phyloP scores from a whole-genome alignment of 2,329 filamentous ascomycete species.

The Colletotrichum sublineola region DNA sequence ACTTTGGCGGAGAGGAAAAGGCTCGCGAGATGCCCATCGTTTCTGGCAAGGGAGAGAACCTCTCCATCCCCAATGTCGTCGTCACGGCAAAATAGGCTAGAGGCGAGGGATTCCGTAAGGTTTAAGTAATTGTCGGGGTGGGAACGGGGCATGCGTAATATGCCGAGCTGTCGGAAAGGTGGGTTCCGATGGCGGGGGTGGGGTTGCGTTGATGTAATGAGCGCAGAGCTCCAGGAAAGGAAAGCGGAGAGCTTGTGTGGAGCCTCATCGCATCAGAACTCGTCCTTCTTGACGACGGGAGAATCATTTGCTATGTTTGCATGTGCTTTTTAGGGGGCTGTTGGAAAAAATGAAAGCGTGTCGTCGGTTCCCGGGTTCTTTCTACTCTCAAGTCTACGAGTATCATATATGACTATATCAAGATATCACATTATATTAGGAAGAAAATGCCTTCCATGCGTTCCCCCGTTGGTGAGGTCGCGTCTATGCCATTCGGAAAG shows the following conservation, averaged over 20 bases:
- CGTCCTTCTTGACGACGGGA: background rate
- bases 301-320: background rate
- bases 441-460: background rate
- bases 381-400: conserved; percentile 6
- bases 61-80: conserved; percentile 34
- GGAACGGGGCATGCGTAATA: conserved; percentile 12
- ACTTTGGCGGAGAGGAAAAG: conserved; percentile 37
- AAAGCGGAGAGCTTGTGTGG: conserved; percentile 27
- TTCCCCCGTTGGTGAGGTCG: background rate
- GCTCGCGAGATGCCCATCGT: conserved; percentile 39
- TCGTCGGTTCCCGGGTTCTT: background rate
- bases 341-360: conserved; percentile 6
- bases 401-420: conserved; percentile 23
- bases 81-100: conserved; percentile 29
- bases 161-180: conserved; percentile 22
- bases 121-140: background rate
- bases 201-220: conserved; percentile 32
- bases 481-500: background rate
- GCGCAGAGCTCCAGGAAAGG: conserved; percentile 4
- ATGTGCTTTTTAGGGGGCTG: background rate
- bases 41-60: conserved; percentile 30
- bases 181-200: conserved; percentile 19
- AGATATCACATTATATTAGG: background rate
- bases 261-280: conserved; percentile 2
- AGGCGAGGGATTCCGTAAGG: background rate